Evolutionary conservation across 805 yeast species (phyloP).

Genomic region (Blastobotrys parvus): DNA sequence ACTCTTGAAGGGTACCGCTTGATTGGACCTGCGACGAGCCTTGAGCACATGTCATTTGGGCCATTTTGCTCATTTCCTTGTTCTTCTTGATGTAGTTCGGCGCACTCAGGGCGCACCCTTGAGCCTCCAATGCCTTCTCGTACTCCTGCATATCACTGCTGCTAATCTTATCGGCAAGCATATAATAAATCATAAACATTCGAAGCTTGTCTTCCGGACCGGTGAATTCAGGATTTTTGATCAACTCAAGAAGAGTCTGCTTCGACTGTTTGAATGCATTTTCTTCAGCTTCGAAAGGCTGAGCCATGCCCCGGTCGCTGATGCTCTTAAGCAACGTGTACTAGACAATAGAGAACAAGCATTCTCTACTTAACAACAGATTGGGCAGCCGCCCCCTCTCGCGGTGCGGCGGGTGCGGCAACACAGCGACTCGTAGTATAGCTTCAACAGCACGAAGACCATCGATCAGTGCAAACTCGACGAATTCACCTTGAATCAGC

Average conservation of each 20-base stretch:
- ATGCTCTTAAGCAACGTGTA: constrained; percentile 72
- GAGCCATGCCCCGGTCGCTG: constrained; percentile 80
- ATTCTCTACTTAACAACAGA: too few species aligned
- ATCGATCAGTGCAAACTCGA: too few species aligned
- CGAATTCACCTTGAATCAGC: too few species aligned
- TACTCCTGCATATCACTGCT: constrained; percentile 49
- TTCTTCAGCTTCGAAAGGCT: constrained; percentile 91
- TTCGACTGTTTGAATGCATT: constrained; percentile 43
- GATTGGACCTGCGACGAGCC: too few species aligned
- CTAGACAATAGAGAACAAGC: too few species aligned
- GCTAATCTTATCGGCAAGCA: constrained; percentile 35
- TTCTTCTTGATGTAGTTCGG: constrained; percentile 68
- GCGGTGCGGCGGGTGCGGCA: too few species aligned
- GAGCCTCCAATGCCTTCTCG: constrained; percentile 50
- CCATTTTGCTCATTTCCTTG: constrained; percentile 61
- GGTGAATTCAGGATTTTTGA: constrained; percentile 51
- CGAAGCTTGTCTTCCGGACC: constrained; percentile 67
- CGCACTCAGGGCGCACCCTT: constrained; percentile 55
- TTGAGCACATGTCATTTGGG: constrained; percentile 9
- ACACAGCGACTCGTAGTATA: too few species aligned
- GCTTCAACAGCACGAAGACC: too few species aligned
- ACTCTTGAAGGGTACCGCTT: constrained; percentile 30
- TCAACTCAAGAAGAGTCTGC: constrained; percentile 45
- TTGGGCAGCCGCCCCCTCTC: too few species aligned
- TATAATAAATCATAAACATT: constrained; percentile 71